These are phyloP conservation scores for Trichoderma sp. DNA, from an alignment of 2,329 filamentous ascomycete species.

Conservation along the genomic window DNA sequence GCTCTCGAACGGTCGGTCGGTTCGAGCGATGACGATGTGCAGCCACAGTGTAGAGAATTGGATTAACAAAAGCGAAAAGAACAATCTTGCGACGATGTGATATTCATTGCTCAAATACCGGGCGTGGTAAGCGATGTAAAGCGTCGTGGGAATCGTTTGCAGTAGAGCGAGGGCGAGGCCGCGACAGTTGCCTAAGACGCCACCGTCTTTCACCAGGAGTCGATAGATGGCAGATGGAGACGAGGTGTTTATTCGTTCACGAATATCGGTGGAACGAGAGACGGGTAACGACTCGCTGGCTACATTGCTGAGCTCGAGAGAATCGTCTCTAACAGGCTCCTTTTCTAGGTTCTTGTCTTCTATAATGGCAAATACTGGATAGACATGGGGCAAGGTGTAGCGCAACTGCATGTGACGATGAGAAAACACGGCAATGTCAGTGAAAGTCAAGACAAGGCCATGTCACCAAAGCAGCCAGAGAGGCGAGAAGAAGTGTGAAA, in stretches of 20 bases:
- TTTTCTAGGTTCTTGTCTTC: conserved; percentile 48
- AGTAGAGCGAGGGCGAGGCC: conserved; percentile 59
- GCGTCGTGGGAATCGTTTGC: conserved; percentile 43
- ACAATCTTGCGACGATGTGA: conserved; percentile 28
- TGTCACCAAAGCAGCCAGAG: background rate
- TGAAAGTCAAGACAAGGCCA: background rate
- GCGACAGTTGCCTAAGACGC: conserved; percentile 68
- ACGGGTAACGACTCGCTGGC: conserved; percentile 28
- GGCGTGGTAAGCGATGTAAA: background rate
- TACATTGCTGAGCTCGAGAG: conserved; percentile 39
- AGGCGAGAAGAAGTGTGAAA: background rate
- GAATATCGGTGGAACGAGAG: conserved; percentile 39
- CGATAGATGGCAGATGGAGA: conserved; percentile 54
- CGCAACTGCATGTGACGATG: conserved; percentile 38
- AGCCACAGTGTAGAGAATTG: conserved; percentile 79
- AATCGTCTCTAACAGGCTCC: conserved; percentile 54
- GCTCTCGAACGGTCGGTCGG: conserved; percentile 62
- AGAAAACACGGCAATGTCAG: background rate
- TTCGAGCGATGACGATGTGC: conserved; percentile 77
- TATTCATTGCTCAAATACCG: background rate
- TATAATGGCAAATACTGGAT: conserved; percentile 57
- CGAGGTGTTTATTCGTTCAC: conserved; percentile 46
- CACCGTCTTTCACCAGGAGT: conserved; percentile 62
- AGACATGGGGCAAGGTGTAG: conserved; percentile 55
- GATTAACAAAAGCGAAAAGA: conserved; percentile 63